Base-by-base conservation (phyloP, 2,329 filamentous ascomycete species). In the Sporothrix mexicana region DNA sequence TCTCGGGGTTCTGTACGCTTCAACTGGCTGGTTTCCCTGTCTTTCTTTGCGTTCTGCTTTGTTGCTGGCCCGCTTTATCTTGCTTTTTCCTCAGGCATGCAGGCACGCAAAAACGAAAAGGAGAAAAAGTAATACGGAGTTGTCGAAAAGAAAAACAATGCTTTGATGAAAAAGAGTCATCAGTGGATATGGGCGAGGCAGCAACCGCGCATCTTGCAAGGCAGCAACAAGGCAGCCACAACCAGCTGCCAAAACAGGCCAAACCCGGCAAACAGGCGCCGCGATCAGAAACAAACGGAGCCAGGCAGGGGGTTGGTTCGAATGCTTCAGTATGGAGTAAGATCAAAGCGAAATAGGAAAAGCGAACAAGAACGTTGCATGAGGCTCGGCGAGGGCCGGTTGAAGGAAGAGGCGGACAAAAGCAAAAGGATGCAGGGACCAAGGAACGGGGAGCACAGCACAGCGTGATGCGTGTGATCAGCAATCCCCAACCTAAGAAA, bases 191-290 rank as follows among this genome's bases (percentile, higher is more conserved):
- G 15, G 30, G 53, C 53, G 68, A 70, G 68, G 68, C 68, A 70
- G 68, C 68, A 70, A 30, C 53, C 36, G 53, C 51, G 59, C 69
- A 64, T 53, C 69, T 36, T 41, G 20, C 67, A 64, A 71, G 70
- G 70, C 70, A 71, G 70, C 70, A 71, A 71, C 69, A 62, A 71
- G 70, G 70, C 70, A 66, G 61, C 70, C 59, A 62, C 20, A 36
- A 41, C 20, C 51, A 51, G 47, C 47, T 7, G 15, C 15, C 47
- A 15, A 25, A 30, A 70, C 30, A 4, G 36, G 36, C 30, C 30
- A 36, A 36, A 5, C 2, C 30, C 30, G 30, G 30, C 30, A n/a
- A 8, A 70, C 12, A 30, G 36, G 53, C 36, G 53, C 49, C n/a
- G 49, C 30, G 25, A 53, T 13, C 23, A 30, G 23, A 70, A 25